These are phyloP conservation scores for Cryphonectria japonica DNA, from an alignment of 2,329 filamentous ascomycete species.

Conservation along the genomic window DNA sequence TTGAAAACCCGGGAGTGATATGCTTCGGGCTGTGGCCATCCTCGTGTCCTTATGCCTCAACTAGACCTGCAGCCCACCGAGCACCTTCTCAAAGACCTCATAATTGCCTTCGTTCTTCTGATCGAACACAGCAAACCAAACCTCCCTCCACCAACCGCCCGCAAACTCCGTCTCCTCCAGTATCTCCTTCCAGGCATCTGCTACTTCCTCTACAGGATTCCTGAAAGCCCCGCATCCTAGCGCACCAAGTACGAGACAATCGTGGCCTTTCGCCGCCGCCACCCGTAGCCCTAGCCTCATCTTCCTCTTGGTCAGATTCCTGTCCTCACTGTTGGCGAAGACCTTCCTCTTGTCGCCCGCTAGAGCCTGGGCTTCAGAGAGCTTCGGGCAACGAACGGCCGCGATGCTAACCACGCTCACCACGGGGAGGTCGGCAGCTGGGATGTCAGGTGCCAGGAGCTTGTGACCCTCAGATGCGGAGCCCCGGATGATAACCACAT, in stretches of 20 bases:
- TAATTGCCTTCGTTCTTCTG: constrained; percentile 50
- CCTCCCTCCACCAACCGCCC: constrained; percentile 64
- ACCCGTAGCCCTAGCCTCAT: constrained; percentile 65
- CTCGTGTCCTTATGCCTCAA: neutral
- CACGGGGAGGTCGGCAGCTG: constrained; percentile 46
- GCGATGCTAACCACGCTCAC: constrained; percentile 66
- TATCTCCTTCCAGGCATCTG: constrained; percentile 63
- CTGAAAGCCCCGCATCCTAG: constrained; percentile 69
- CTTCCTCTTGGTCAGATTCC: constrained; percentile 61
- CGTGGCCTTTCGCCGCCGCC: constrained; percentile 58
- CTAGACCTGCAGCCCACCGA: constrained; percentile 42
- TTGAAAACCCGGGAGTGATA: neutral
- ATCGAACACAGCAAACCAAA: constrained; percentile 67
- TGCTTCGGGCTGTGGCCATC: neutral
- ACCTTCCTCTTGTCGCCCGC: constrained; percentile 36
- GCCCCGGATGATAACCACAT: constrained; percentile 39
- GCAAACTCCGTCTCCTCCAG: constrained; percentile 62
- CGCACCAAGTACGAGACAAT: constrained; percentile 66
- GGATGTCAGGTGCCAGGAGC: constrained; percentile 32
- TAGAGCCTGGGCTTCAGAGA: constrained; percentile 29
- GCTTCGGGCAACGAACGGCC: constrained; percentile 48
- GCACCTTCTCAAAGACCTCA: constrained; percentile 49
- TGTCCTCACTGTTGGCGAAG: constrained; percentile 48
- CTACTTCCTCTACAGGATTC: constrained; percentile 65
- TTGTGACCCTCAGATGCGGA: constrained; percentile 34